Conservation (phyloP, 176 grass and related monocot genomes). For the Calamus simplicifolius region DNA sequence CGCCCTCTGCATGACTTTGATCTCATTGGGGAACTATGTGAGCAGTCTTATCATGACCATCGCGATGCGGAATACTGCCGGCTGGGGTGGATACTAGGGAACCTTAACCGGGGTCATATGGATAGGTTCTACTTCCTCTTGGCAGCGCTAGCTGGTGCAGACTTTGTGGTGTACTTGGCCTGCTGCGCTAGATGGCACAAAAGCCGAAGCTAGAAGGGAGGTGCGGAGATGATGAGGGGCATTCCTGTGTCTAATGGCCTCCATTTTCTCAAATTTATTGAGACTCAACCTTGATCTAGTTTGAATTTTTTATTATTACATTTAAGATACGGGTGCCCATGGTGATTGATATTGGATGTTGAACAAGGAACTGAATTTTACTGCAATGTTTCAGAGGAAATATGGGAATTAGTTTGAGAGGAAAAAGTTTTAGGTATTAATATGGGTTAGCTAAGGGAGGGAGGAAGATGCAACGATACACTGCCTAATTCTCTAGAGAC, state of each 20-base stretch:
- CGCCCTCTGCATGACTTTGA: conserved; percentile 9
- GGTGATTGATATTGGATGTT: too few relatives aligned
- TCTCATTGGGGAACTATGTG: conserved; percentile 6
- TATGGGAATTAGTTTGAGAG: too few relatives aligned
- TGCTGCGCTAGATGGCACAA: conserved; percentile 14
- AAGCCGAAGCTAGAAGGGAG: conserved; percentile 7
- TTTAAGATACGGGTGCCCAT: too few relatives aligned
- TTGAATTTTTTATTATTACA: too few relatives aligned
- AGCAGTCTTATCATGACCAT: conserved; percentile 12
- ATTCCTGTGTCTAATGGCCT: neutral
- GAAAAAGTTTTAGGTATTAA: too few relatives aligned
- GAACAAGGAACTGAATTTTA: too few relatives aligned
- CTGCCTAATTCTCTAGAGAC: too few relatives aligned
- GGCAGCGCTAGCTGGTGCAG: neutral
- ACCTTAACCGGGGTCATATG: conserved; percentile 13
- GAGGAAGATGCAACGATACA: too few relatives aligned
- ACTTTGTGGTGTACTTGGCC: neutral
- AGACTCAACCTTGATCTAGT: too few relatives aligned
- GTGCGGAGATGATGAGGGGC: neutral
- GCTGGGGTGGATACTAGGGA: conserved; percentile 6
- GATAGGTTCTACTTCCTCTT: conserved; percentile 14
- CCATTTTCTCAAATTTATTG: too few relatives aligned
- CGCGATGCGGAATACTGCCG: conserved; percentile 3
- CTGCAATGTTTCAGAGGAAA: too few relatives aligned
- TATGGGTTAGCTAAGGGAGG: too few relatives aligned